These are phyloP conservation scores for Exophiala aquamarina DNA, from an alignment of 2,329 filamentous ascomycete species.

Conservation along the genomic window DNA sequence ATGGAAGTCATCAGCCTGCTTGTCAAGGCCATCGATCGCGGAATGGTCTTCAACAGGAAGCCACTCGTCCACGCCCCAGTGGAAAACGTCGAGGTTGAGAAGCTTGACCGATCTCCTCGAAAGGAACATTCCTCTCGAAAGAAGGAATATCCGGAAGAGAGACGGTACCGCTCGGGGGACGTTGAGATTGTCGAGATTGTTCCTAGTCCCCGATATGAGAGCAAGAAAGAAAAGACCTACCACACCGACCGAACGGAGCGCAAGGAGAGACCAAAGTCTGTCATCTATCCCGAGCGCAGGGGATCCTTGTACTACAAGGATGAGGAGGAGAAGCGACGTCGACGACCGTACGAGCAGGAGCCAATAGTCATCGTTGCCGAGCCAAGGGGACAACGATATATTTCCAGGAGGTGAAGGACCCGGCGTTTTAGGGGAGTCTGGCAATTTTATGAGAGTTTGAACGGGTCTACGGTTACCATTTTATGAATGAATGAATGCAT, in stretches of 20 bases:
- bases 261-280: slow-evolving; percentile 7
- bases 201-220: slow-evolving; percentile 13
- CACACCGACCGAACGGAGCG: slow-evolving; percentile 11
- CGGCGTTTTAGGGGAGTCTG: slow-evolving; percentile 5
- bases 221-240: slow-evolving; percentile 13
- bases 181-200: slow-evolving; percentile 18
- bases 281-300: slow-evolving; percentile 15
- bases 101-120: slow-evolving; percentile 8
- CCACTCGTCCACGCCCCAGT: slow-evolving; percentile 6
- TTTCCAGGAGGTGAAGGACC: slow-evolving; percentile 10
- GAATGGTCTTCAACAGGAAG: slow-evolving; percentile 31
- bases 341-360: slow-evolving; percentile 16
- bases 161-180: slow-evolving; percentile 12
- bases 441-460: slow-evolving; percentile 2
- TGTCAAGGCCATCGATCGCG: slow-evolving; percentile 44
- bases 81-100: slow-evolving; percentile 2
- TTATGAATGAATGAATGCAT: slow-evolving; percentile 14
- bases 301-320: slow-evolving; percentile 22
- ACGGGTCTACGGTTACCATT: neutral
- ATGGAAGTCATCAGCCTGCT: slow-evolving; percentile 38
- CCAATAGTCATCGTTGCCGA: slow-evolving; percentile 24
- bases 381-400: slow-evolving; percentile 13
- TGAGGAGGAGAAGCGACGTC: slow-evolving; percentile 16
- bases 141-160: slow-evolving; percentile 11
- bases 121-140: neutral